Percentiles rank a stretch among this genome's conserved stretches.
These are phyloP conservation scores for Trametes cubensis DNA, from an alignment of 768 basidiomycete species.

Conservation along the genomic window DNA sequence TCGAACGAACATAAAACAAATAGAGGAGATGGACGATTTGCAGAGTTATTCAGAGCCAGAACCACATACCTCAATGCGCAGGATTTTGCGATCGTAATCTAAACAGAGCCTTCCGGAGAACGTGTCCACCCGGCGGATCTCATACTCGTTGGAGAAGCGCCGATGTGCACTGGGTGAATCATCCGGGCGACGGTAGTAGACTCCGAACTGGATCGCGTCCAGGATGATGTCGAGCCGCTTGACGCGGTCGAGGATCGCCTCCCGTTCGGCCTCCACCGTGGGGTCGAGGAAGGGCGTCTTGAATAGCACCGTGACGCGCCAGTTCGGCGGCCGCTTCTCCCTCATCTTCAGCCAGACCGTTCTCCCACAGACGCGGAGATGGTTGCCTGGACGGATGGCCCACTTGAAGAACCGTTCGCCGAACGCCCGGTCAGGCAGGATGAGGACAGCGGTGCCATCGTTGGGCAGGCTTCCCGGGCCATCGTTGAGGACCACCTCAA, in stretches of 20 bases:
- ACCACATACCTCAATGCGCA: conserved; percentile 55
- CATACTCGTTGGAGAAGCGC: conserved; percentile 71
- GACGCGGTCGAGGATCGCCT: conserved; percentile 45
- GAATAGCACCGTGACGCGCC: conserved; percentile 20
- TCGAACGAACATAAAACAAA: not conserved
- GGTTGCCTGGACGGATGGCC: conserved; percentile 36
- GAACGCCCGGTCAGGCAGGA: conserved; percentile 30
- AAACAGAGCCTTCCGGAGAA: conserved; percentile 58
- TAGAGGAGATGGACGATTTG: no score
- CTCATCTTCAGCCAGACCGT: conserved; percentile 19
- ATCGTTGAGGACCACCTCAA: conserved; percentile 57
- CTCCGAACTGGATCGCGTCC: conserved; percentile 68
- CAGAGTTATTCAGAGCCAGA: conserved; percentile 19
- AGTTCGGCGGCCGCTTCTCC: not conserved
- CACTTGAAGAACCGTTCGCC: conserved; percentile 51
- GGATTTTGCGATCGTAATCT: conserved; percentile 66
- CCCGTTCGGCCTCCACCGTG: conserved; percentile 28
- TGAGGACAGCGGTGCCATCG: conserved; percentile 49
- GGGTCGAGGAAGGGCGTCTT: conserved; percentile 36
- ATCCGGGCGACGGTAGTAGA: conserved; percentile 44
- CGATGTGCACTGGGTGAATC: conserved; percentile 25
- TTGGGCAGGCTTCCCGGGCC: conserved; percentile 55
- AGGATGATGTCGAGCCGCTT: conserved; percentile 48
- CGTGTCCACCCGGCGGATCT: conserved; percentile 45
- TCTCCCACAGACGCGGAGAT: conserved; percentile 22